phyloP scores from a whole-genome alignment of 2,329 filamentous ascomycete species.

The Aspergillus sp. region DNA sequence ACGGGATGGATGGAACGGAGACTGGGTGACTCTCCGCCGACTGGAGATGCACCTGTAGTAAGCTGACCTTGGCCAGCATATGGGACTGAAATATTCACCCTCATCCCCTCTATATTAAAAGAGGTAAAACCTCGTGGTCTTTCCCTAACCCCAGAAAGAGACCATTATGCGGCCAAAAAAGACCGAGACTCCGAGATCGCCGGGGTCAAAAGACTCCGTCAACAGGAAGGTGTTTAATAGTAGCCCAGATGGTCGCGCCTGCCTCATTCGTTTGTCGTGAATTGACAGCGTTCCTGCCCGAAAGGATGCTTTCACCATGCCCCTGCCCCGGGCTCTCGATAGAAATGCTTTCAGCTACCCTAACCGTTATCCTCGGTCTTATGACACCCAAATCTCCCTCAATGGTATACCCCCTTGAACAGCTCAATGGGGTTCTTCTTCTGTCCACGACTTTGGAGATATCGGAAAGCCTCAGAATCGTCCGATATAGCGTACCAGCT shows the following conservation, averaged over 20 bases:
- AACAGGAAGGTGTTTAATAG: too few relatives aligned
- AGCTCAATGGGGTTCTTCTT: slow-evolving; percentile 24
- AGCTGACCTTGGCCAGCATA: neutral
- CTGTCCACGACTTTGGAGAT: slow-evolving; percentile 27
- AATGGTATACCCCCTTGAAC: neutral
- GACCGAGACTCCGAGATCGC: neutral
- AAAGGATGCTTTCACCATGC: neutral
- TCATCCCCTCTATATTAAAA: neutral
- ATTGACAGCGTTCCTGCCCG: neutral
- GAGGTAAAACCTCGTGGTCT: neutral
- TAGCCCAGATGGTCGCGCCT: neutral
- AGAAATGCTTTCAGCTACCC: neutral
- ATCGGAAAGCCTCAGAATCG: slow-evolving; percentile 17
- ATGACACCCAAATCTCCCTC: neutral
- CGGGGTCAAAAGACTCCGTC: too few relatives aligned
- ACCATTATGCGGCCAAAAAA: neutral
- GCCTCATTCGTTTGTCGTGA: neutral
- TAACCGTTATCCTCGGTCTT: neutral
- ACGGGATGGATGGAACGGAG: too few relatives aligned
- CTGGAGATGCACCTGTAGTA: neutral
- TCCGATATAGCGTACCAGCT: slow-evolving; percentile 14
- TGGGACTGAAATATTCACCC: neutral
- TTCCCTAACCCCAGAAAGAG: neutral
- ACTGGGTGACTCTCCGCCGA: too few relatives aligned
- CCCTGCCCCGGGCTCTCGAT: neutral